phyloP scores from a whole-genome alignment of 371 early-diverging fungal genomes.

The Mortierella sp. region DNA sequence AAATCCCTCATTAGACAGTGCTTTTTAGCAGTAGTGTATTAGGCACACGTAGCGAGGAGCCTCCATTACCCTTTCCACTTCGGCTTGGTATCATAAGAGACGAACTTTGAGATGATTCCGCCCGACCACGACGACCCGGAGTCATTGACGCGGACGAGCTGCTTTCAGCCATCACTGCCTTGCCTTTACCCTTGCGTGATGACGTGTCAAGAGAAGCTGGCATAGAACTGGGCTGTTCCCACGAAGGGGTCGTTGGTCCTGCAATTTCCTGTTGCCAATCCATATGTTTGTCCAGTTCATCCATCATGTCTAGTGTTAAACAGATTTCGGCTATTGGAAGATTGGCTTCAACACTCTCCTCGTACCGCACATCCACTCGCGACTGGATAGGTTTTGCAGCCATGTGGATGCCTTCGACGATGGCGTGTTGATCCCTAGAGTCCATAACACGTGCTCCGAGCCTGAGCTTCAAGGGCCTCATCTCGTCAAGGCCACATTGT shows the following conservation, averaged over 20 bases:
- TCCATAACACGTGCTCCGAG: conserved; percentile 34
- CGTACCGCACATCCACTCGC: conserved; percentile 36
- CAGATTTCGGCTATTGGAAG: conserved; percentile 17
- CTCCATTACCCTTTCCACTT: conserved; percentile 14
- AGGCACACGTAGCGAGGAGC: too few relatives aligned
- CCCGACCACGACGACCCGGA: conserved; percentile 23
- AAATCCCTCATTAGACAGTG: too few relatives aligned
- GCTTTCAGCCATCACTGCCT: background rate
- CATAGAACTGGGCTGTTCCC: conserved; percentile 6
- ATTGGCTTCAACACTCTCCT: conserved; percentile 23
- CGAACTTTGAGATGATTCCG: background rate
- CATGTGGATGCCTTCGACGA: conserved; percentile 31
- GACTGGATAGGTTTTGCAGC: conserved; percentile 8
- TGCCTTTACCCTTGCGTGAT: conserved; percentile 24
- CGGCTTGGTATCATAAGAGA: conserved; percentile 12
- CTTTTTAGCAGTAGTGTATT: too few relatives aligned
- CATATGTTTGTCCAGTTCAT: conserved; percentile 18
- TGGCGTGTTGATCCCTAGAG: conserved; percentile 9
- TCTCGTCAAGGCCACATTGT: background rate
- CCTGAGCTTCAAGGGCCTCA: conserved; percentile 42
- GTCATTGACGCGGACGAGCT: conserved; percentile 12
- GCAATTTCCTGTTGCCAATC: conserved; percentile 24
- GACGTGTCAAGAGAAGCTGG: conserved; percentile 13
- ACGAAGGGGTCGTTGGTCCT: background rate
- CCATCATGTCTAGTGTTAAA: conserved; percentile 29